A percentile compares a stretch with the other conserved stretches of the same genome.
Evolutionary conservation across 2,329 filamentous ascomycete species (phyloP).

Genomic region (Macrophomina pseudophaseolina): DNA sequence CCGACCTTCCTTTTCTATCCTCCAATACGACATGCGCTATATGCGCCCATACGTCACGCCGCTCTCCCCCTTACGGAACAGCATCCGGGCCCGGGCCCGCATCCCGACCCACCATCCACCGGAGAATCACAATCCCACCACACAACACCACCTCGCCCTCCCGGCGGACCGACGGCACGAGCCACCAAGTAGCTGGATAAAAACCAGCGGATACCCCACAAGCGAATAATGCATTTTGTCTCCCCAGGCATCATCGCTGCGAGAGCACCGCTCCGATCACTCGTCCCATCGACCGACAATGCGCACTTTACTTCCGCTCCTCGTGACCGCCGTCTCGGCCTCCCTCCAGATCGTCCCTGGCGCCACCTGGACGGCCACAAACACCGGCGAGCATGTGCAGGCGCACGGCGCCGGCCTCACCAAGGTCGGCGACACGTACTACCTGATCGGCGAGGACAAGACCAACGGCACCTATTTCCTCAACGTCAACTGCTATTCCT

Average conservation of each 20-base stretch:
- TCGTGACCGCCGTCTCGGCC: constrained; percentile 35
- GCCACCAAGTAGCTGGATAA: background rate
- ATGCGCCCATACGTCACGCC: background rate
- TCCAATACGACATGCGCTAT: too few relatives aligned
- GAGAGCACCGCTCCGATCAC: too few relatives aligned
- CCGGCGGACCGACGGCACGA: background rate
- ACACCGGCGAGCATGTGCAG: constrained; percentile 63
- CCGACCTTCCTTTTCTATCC: background rate
- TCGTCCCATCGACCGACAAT: too few relatives aligned
- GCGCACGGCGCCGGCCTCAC: constrained; percentile 71
- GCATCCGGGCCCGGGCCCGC: background rate
- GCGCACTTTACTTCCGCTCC: background rate
- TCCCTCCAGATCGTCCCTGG: constrained; percentile 47
- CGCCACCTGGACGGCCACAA: constrained; percentile 45
- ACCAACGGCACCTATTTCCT: constrained; percentile 65
- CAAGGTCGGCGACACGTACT: constrained; percentile 63
- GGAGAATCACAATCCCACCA: constrained; percentile 1
- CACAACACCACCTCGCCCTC: background rate
- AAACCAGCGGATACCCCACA: background rate
- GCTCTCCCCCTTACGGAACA: background rate
- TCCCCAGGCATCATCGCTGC: too few relatives aligned
- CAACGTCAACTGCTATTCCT: constrained; percentile 71
- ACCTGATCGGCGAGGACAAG: constrained; percentile 74
- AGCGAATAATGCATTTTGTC: background rate
- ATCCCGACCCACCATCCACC: constrained; percentile 1